Percentiles rank a stretch among this genome's conserved stretches.
phyloP scores from a whole-genome alignment of 179 eudicot genomes.

The Carnegiea gigantea region DNA sequence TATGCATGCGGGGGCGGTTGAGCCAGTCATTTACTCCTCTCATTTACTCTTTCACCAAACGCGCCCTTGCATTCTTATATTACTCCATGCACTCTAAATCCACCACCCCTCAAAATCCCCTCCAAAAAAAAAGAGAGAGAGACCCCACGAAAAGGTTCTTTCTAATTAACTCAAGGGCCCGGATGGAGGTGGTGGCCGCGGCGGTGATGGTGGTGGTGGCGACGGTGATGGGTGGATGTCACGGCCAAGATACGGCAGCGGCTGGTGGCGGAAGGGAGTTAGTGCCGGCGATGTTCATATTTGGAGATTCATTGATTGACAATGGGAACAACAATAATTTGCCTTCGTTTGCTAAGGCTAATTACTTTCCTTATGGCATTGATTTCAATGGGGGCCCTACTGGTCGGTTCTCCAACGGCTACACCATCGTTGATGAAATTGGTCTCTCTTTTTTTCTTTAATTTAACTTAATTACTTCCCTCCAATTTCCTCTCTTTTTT shows the following conservation, averaged over 20 bases:
- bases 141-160: neutral
- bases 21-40: neutral
- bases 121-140: neutral
- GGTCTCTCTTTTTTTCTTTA: conserved; percentile 34
- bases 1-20: neutral
- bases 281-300: conserved; percentile 75
- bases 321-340: conserved; percentile 78
- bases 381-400: conserved; percentile 75
- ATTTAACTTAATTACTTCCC: too few species aligned
- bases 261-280: conserved; percentile 23
- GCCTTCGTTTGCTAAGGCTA: conserved; percentile 77
- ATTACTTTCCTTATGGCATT: conserved; percentile 81
- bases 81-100: neutral
- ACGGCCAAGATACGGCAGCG: conserved; percentile 19
- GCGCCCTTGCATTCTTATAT: neutral
- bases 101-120: neutral
- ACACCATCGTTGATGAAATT: conserved; percentile 74
- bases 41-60: conserved; percentile 10
- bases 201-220: conserved; percentile 3
- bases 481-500: too few species aligned
- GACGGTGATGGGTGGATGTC: conserved; percentile 19
- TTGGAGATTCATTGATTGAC: conserved; percentile 83
- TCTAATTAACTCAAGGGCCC: neutral
- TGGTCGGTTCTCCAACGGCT: conserved; percentile 81
- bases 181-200: neutral